These are phyloP conservation scores for Russula emetica DNA, from an alignment of 768 basidiomycete genomes.

Conservation along the genomic window DNA sequence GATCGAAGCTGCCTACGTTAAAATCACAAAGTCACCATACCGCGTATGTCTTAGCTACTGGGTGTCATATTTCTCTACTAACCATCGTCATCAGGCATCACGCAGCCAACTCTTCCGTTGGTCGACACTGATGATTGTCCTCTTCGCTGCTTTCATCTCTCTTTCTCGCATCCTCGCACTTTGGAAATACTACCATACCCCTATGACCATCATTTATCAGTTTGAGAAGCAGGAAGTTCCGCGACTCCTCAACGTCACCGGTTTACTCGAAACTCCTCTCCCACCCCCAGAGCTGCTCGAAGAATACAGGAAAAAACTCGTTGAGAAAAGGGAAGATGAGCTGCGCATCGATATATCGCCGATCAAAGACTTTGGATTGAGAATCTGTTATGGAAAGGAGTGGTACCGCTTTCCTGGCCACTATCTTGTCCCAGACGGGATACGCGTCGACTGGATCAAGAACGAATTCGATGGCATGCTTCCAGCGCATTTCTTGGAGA, in stretches of 20 bases:
- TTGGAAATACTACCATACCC: conserved; percentile 87
- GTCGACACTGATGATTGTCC: conserved; percentile 66
- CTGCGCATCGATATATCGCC: conserved; percentile 61
- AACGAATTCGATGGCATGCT: conserved; percentile 88
- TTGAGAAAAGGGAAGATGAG: conserved; percentile 38
- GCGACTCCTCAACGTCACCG: conserved; percentile 68
- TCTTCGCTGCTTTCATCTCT: conserved; percentile 66
- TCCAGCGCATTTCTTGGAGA: conserved; percentile 71
- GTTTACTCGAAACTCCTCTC: conserved; percentile 50
- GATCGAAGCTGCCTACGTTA: conserved; percentile 74
- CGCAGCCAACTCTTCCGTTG: conserved; percentile 68
- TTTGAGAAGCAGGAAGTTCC: conserved; percentile 81
- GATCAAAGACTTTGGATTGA: conserved; percentile 64
- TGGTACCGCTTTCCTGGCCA: conserved; percentile 94
- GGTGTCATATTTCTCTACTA: neutral
- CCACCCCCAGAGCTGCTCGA: conserved; percentile 44
- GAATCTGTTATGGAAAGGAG: conserved; percentile 86
- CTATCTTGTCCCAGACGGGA: conserved; percentile 78
- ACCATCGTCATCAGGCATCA: conserved; percentile 55
- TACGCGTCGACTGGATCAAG: conserved; percentile 85
- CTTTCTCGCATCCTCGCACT: conserved; percentile 76
- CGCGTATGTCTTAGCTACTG: conserved; percentile 47
- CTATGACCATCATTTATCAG: conserved; percentile 61
- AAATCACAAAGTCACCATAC: conserved; percentile 78
- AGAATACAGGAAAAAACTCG: conserved; percentile 29